A percentile compares a stretch with the other conserved stretches of the same genome.
phyloP scores from a whole-genome alignment of 306 rosid species.

The Aeschynomene evenia region DNA sequence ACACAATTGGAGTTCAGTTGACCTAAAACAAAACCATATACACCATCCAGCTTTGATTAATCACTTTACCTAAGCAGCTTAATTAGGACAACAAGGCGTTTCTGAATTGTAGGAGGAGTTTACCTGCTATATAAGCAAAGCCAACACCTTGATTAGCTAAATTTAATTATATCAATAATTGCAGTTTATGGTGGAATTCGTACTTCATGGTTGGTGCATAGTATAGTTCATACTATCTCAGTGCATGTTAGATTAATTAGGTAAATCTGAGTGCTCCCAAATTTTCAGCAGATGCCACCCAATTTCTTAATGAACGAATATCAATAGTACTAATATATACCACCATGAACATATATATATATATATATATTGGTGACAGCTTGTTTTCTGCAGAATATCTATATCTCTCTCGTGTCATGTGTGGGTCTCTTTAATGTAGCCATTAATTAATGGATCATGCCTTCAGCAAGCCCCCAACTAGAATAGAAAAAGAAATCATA shows the following conservation, averaged over 20 bases:
- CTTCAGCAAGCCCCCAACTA: background rate
- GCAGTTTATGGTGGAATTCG: background rate
- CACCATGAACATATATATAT: background rate
- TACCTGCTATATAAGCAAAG: background rate
- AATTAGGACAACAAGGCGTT: background rate
- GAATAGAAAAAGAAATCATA: background rate
- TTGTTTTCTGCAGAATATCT: no score
- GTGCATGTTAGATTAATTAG: background rate
- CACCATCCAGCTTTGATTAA: background rate
- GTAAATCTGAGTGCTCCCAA: background rate
- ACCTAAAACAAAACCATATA: background rate
- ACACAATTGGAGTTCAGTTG: background rate
- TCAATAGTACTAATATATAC: no score
- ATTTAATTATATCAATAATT: background rate
- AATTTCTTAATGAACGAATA: background rate
- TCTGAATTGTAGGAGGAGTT: background rate
- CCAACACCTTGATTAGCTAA: background rate
- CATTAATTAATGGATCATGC: background rate
- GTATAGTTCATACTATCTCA: background rate
- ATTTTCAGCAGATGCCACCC: background rate
- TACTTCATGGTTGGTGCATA: background rate
- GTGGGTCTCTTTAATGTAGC: background rate
- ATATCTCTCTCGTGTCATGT: no score
- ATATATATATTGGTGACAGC: background rate
- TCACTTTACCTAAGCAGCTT: background rate